Evolutionary conservation across 176 grass and related monocot genomes (phyloP).

Genomic region (Musa itinerans): DNA sequence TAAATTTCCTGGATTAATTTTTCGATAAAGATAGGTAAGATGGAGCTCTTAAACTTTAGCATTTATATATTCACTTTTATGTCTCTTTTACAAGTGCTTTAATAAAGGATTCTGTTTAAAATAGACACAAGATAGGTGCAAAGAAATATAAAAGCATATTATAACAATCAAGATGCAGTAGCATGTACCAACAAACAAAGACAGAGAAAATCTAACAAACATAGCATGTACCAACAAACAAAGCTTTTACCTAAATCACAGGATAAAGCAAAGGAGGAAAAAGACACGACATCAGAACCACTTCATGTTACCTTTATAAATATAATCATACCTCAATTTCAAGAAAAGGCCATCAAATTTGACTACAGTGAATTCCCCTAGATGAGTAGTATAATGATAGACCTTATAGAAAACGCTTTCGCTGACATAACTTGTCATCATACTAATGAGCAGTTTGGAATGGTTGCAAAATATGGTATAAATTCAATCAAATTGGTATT

Average conservation of each 20-base stretch:
- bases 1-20: too few species aligned
- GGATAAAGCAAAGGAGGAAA: neutral
- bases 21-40: too few species aligned
- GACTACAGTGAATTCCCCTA: too few species aligned
- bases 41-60: too few species aligned
- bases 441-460: neutral
- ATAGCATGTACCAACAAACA: neutral
- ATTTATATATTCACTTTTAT: neutral
- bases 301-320: neutral
- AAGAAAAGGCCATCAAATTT: too few species aligned
- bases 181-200: too few species aligned
- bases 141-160: neutral
- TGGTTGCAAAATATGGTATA: neutral
- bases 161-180: too few species aligned
- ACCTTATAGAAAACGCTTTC: too few species aligned
- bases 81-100: neutral
- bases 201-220: too few species aligned
- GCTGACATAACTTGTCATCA: neutral
- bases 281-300: neutral
- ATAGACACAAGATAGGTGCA: neutral
- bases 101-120: neutral
- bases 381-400: too few species aligned
- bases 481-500: neutral
- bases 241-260: neutral
- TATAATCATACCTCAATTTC: neutral